Conservation (phyloP, 1,284 basidiomycete species). For the Ceratobasidium sp. region DNA sequence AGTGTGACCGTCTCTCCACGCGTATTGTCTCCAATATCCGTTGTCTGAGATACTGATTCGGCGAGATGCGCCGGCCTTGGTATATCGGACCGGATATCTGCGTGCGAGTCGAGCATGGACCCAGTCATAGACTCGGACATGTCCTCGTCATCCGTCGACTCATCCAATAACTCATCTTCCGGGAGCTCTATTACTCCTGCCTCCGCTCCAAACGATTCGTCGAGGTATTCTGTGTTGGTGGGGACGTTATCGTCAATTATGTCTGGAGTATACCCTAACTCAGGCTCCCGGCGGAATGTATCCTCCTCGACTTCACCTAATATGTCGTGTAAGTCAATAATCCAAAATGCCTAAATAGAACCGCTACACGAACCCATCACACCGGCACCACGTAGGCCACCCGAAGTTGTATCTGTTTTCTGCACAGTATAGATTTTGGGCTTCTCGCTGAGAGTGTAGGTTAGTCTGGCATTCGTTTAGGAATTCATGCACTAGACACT, state of each 20-base stretch:
- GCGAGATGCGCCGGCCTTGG: not conserved
- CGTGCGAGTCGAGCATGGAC: slow-evolving; percentile 53
- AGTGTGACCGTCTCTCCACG: slow-evolving; percentile 90
- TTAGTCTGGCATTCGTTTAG: not conserved
- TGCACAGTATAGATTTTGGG: slow-evolving; percentile 23
- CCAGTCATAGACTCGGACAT: slow-evolving; percentile 54
- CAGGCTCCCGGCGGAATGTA: slow-evolving; percentile 81
- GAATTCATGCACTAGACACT: not conserved
- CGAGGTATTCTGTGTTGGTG: slow-evolving; percentile 88
- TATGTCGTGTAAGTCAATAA: not conserved
- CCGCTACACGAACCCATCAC: slow-evolving; percentile 40
- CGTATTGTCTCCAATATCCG: slow-evolving; percentile 61
- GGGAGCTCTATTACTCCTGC: slow-evolving; percentile 79
- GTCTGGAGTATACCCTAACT: slow-evolving; percentile 77
- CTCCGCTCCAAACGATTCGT: slow-evolving; percentile 81
- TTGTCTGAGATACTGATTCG: slow-evolving; percentile 45
- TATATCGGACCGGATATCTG: not conserved
- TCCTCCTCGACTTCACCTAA: slow-evolving; percentile 86
- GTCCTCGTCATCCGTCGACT: slow-evolving; percentile 71
- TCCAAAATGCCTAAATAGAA: not conserved
- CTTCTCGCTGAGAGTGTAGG: not conserved
- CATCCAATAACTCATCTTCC: slow-evolving; percentile 78
- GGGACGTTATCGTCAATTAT: slow-evolving; percentile 94
- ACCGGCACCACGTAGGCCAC: slow-evolving; percentile 2
- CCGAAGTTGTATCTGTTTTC: not conserved